These are phyloP conservation scores for Phaeomoniella chlamydospora DNA, from an alignment of 2,329 filamentous ascomycete genomes.

Conservation along the genomic window DNA sequence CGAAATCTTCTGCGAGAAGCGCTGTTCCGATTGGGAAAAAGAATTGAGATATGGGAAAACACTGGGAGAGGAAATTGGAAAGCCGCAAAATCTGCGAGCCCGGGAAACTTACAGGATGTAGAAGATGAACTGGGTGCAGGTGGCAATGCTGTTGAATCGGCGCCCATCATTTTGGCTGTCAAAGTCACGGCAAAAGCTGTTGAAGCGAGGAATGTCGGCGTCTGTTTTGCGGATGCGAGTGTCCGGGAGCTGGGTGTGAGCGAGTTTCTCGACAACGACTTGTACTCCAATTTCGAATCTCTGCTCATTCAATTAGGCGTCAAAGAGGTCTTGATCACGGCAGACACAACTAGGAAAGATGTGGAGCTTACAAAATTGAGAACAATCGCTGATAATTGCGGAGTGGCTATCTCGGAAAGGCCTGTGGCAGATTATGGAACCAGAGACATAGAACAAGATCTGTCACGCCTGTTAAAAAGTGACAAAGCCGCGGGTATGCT, in stretches of 20 bases:
- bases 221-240: slow-evolving; percentile 95
- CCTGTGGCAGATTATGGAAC: slow-evolving; percentile 63
- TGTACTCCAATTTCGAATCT: slow-evolving; percentile 96
- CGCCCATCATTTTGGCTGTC: slow-evolving; percentile 88
- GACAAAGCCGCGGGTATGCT: slow-evolving; percentile 63
- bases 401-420: slow-evolving; percentile 75
- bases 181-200: slow-evolving; percentile 80
- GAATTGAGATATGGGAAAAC: slow-evolving; percentile 80
- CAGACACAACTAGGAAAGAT: slow-evolving; percentile 69
- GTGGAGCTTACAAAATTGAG: slow-evolving; percentile 75
- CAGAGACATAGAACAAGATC: slow-evolving; percentile 90
- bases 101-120: slow-evolving; percentile 90
- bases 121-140: slow-evolving; percentile 75
- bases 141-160: slow-evolving; percentile 60
- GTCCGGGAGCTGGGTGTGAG: slow-evolving; percentile 90
- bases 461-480: slow-evolving; percentile 74
- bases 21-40: slow-evolving; percentile 78
- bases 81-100: slow-evolving; percentile 78
- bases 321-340: slow-evolving; percentile 79
- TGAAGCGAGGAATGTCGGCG: slow-evolving; percentile 75
- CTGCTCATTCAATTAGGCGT: slow-evolving; percentile 92
- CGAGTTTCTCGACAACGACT: slow-evolving; percentile 97
- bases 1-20: slow-evolving; percentile 90
- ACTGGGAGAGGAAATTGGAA: slow-evolving; percentile 72
- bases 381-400: slow-evolving; percentile 83